phyloP scores from a whole-genome alignment of 148 eudicot species.

The Tetragonia tetragonoides region DNA sequence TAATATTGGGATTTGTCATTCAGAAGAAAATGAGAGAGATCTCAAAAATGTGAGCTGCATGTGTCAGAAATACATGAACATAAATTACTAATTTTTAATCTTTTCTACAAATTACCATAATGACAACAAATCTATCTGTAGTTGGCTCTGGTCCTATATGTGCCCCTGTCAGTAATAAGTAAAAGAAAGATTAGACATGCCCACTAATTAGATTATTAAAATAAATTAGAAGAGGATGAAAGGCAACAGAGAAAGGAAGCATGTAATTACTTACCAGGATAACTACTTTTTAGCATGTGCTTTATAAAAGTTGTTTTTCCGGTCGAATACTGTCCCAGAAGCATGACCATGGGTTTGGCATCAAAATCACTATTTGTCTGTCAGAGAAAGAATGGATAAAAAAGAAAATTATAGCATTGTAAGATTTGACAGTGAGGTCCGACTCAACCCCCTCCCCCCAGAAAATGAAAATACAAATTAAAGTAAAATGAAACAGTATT shows the following conservation, averaged over 20 bases:
- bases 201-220: background rate
- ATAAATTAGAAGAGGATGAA: background rate
- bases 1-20: background rate
- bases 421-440: background rate
- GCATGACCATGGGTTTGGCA: slow-evolving; percentile 98
- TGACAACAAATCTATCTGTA: slow-evolving; percentile 81
- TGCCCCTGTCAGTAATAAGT: slow-evolving; percentile 51
- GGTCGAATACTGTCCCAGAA: slow-evolving; percentile 94
- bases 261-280: slow-evolving; percentile 69
- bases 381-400: background rate
- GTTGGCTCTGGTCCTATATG: slow-evolving; percentile 99
- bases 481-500: background rate
- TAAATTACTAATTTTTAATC: background rate
- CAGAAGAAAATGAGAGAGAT: background rate
- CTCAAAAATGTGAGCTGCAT: background rate
- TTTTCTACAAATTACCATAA: slow-evolving; percentile 51
- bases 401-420: background rate
- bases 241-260: background rate
- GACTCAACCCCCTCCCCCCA: background rate
- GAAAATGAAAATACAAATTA: too few species aligned
- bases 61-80: background rate
- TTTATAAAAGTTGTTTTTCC: slow-evolving; percentile 97
- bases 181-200: slow-evolving; percentile 3
- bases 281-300: slow-evolving; percentile 70
- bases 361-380: slow-evolving; percentile 85